Conservation (phyloP, 1,284 basidiomycete genomes). For the Hymenochaete sp. region DNA sequence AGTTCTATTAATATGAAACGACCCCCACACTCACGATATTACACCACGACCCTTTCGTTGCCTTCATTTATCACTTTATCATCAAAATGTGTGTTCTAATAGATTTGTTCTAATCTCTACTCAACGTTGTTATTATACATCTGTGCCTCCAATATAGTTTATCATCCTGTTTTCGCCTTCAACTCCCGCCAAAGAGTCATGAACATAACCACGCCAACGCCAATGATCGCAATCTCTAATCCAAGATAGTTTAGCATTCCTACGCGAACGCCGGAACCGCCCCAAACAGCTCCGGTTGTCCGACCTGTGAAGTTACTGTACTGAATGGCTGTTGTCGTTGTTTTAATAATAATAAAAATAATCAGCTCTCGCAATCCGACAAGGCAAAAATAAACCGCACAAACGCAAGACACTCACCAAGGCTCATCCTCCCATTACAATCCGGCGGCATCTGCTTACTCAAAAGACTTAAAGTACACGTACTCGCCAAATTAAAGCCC, state of each 20-base stretch:
- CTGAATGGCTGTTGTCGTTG: conserved; percentile 39
- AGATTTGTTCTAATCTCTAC: too few relatives aligned
- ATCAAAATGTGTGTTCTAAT: too few relatives aligned
- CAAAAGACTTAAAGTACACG: conserved; percentile 54
- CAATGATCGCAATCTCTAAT: conserved; percentile 54
- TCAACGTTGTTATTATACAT: too few relatives aligned
- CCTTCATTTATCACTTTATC: too few relatives aligned
- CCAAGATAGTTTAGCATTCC: conserved; percentile 58
- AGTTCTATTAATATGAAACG: too few relatives aligned
- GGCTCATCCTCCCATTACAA: conserved; percentile 49
- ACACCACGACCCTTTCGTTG: too few relatives aligned
- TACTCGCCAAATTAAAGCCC: conserved; percentile 62
- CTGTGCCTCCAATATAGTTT: too few relatives aligned
- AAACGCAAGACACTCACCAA: conserved; percentile 24
- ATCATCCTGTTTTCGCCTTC: conserved; percentile 56
- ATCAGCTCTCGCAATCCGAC: not conserved
- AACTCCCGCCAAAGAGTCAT: conserved; percentile 50
- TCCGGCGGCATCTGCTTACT: conserved; percentile 56
- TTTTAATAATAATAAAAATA: too few relatives aligned
- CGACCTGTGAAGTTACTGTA: conserved; percentile 60
- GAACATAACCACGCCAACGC: conserved; percentile 47
- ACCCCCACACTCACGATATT: too few relatives aligned
- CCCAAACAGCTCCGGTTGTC: conserved; percentile 57
- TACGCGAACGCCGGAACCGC: conserved; percentile 53
- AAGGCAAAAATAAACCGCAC: not conserved